Evolutionary conservation across 1,284 basidiomycete genomes (phyloP).

Genomic region (Puccinia novopanici): DNA sequence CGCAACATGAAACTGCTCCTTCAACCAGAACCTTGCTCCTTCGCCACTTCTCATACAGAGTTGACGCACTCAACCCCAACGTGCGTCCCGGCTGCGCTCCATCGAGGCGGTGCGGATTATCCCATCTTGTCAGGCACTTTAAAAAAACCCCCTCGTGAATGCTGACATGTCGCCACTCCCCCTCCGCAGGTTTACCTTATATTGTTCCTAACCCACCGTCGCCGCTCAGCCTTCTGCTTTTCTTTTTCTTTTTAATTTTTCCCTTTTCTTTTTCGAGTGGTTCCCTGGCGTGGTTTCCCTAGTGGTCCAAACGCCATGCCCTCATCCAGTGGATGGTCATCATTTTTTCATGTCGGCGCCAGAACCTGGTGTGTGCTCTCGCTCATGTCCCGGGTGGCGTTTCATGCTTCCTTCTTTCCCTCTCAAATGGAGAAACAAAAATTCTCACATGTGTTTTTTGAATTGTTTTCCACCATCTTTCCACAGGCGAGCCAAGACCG

Average conservation of each 20-base stretch:
- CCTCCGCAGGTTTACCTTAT: background rate
- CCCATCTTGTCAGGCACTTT: background rate
- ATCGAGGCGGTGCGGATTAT: conserved; percentile 14
- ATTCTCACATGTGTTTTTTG: background rate
- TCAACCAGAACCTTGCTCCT: background rate
- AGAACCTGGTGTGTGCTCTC: conserved; percentile 36
- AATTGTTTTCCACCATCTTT: background rate
- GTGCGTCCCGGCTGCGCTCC: conserved; percentile 7
- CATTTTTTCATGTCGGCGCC: conserved; percentile 34
- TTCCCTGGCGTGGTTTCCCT: background rate
- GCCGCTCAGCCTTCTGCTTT: background rate
- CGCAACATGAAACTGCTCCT: conserved; percentile 4
- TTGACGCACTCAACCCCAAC: background rate
- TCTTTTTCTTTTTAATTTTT: background rate
- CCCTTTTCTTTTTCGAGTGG: background rate
- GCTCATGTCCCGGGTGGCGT: background rate
- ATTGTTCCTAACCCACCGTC: background rate
- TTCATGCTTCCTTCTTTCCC: background rate
- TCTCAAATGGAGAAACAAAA: too few species aligned
- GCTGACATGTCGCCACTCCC: background rate
- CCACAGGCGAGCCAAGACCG: conserved; percentile 37
- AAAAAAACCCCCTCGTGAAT: background rate
- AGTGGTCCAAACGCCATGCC: conserved; percentile 14
- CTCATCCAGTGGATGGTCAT: conserved; percentile 32
- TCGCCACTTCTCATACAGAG: background rate